Percentiles rank a stretch among this genome's conserved stretches.
Evolutionary conservation across 495 filamentous ascomycete species (phyloP).

Genomic region (Hypoxylon lienhwacheense): DNA sequence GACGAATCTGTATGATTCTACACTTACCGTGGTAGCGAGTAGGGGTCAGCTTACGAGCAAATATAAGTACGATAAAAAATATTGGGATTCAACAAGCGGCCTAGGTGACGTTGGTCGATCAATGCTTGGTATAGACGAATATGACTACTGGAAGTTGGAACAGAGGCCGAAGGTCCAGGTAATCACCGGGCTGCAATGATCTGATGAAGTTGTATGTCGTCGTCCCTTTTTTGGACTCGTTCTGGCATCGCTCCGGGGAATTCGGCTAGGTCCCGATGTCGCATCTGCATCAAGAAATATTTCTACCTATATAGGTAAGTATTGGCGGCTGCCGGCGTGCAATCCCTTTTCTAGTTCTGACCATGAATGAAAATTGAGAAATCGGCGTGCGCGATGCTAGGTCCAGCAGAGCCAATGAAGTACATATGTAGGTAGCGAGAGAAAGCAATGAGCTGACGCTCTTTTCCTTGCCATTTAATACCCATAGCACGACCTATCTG

Average conservation of each 20-base stretch:
- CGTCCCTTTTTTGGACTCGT: not conserved
- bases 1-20: constrained; percentile 4
- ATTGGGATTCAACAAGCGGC: not conserved
- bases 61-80: not conserved
- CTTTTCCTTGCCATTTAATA: not conserved
- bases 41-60: not conserved
- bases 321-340: constrained; percentile 1
- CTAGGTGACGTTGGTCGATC: not conserved
- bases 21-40: not conserved
- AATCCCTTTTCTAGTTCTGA: not conserved
- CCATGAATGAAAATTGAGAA: not conserved
- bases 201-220: not conserved
- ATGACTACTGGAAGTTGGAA: constrained; percentile 2
- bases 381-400: not conserved
- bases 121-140: not conserved
- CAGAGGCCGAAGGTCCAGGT: not conserved
- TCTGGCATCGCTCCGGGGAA: not conserved
- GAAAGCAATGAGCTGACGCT: not conserved
- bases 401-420: not conserved
- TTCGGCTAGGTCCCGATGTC: constrained; percentile 2
- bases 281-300: not conserved
- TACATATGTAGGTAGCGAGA: too few species aligned
- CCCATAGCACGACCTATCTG: constrained; percentile 2
- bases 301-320: constrained; percentile 3
- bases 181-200: not conserved